Evolutionary conservation across 305 asterid genomes (phyloP).

Genomic region (Fraxinus nigra): DNA sequence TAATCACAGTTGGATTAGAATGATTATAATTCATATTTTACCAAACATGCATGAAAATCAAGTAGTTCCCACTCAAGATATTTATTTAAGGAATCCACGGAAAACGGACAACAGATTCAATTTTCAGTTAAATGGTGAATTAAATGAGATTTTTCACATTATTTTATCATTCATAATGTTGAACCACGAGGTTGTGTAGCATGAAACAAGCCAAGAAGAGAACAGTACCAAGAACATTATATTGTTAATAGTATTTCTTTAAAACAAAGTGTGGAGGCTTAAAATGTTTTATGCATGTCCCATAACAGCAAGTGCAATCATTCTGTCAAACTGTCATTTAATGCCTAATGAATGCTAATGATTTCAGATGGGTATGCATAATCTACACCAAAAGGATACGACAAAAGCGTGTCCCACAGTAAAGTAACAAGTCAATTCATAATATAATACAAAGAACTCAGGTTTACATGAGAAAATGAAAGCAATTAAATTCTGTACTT

Average conservation of each 20-base stretch:
- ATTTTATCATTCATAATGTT: not conserved
- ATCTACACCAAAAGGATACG: not conserved
- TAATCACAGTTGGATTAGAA: constrained; percentile 13
- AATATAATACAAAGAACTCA: not conserved
- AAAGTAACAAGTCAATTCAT: not conserved
- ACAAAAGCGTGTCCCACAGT: not conserved
- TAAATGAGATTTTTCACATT: not conserved
- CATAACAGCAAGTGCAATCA: not conserved
- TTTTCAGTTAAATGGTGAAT: not conserved
- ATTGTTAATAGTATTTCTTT: not conserved
- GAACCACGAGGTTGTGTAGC: not conserved
- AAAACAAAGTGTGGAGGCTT: not conserved
- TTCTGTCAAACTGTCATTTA: not conserved
- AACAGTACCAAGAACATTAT: not conserved
- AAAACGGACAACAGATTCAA: not conserved
- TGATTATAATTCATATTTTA: not conserved
- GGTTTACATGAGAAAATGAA: not conserved
- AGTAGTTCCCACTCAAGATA: not conserved
- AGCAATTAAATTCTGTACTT: not conserved
- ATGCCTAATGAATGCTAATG: not conserved
- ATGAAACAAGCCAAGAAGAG: not conserved
- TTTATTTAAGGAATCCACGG: not conserved
- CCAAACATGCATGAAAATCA: not conserved
- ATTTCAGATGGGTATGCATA: not conserved
- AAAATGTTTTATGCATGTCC: not conserved